phyloP scores from a whole-genome alignment of 495 filamentous ascomycete species.

The Glarea lozoyensis region DNA sequence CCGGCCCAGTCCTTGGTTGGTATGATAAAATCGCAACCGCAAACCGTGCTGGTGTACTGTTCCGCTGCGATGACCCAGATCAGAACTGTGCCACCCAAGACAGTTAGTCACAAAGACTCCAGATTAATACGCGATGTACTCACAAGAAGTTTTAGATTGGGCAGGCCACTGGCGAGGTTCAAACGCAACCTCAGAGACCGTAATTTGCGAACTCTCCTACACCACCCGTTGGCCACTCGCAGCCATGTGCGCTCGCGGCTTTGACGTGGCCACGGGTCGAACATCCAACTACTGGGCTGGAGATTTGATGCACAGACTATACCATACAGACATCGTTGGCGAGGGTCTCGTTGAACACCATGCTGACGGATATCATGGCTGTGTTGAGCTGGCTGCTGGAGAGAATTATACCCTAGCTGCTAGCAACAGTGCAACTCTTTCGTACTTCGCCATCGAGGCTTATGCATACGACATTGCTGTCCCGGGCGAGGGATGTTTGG shows the following conservation, averaged over 20 bases:
- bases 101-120: conserved; percentile 19
- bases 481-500: conserved; percentile 45
- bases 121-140: conserved; percentile 1
- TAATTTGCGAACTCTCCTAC: conserved; percentile 51
- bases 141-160: conserved; percentile 41
- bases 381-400: no score
- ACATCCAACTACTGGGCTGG: conserved; percentile 47
- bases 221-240: conserved; percentile 36
- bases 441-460: conserved; percentile 50
- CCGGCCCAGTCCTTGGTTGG: conserved; percentile 41
- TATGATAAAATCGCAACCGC: conserved; percentile 40
- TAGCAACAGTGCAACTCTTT: conserved; percentile 43
- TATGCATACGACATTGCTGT: conserved; percentile 45
- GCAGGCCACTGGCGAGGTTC: conserved; percentile 51
- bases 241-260: conserved; percentile 43
- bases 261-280: conserved; percentile 33
- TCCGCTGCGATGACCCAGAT: conserved; percentile 52
- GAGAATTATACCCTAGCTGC: conserved; percentile 30
- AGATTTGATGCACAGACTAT: conserved; percentile 49
- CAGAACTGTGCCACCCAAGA: conserved; percentile 42
- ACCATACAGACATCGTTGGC: conserved; percentile 43
- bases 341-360: conserved; percentile 47
- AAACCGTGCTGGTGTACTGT: conserved; percentile 36
- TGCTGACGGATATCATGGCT: no score
- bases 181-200: conserved; percentile 49